Evolutionary conservation across 2,329 filamentous ascomycete species (phyloP).

Genomic region (Rhynchosporium graminicola): DNA sequence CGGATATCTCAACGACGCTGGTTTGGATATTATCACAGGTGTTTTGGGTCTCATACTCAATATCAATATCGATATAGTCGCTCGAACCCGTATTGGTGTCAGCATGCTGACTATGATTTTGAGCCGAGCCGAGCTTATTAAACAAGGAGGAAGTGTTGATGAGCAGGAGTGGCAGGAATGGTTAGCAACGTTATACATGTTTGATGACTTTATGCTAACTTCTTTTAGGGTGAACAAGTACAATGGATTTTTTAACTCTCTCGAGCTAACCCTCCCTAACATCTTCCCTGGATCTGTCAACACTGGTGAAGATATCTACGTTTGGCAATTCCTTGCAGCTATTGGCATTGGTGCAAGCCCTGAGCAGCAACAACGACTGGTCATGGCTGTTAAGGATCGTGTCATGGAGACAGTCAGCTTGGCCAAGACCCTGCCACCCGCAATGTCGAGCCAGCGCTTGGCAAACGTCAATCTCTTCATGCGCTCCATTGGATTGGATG

Average conservation of each 20-base stretch:
- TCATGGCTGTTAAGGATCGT: constrained; percentile 94
- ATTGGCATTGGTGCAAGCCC: constrained; percentile 92
- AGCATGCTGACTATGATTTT: constrained; percentile 92
- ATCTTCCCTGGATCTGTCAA: constrained; percentile 93
- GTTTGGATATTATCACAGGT: constrained; percentile 86
- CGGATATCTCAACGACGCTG: constrained; percentile 86
- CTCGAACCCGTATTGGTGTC: constrained; percentile 83
- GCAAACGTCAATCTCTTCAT: constrained; percentile 98
- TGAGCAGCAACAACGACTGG: constrained; percentile 91
- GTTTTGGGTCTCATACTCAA: constrained; percentile 82
- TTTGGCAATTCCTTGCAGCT: constrained; percentile 96
- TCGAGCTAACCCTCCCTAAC: constrained; percentile 80
- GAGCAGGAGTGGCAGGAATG: constrained; percentile 80
- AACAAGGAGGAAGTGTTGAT: constrained; percentile 71
- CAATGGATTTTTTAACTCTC: constrained; percentile 79
- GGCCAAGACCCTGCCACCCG: constrained; percentile 83
- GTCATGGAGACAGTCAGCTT: constrained; percentile 93
- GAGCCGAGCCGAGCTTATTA: constrained; percentile 89
- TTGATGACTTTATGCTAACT: constrained; percentile 38
- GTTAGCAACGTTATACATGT: constrained; percentile 47
- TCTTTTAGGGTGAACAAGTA: constrained; percentile 69
- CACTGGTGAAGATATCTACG: constrained; percentile 88
- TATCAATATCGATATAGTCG: constrained; percentile 80
- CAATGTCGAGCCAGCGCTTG: constrained; percentile 80
- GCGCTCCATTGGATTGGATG: constrained; percentile 97